phyloP scores from a whole-genome alignment of 805 yeast genomes.

The Hanseniaspora meyeri region DNA sequence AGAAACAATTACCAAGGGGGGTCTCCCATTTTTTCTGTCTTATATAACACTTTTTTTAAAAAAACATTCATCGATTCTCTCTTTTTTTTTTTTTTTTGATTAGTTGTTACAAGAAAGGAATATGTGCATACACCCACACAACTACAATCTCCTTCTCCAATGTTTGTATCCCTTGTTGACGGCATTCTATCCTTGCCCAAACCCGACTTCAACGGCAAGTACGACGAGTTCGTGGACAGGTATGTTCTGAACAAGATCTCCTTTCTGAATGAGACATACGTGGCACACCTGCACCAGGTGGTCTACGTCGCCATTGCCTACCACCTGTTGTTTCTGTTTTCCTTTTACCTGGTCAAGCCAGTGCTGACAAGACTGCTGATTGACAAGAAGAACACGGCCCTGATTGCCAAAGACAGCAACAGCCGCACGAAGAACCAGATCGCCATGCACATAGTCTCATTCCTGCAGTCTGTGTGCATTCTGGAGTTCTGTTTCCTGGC shows the following conservation, averaged over 20 bases:
- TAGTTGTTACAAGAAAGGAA: too few relatives aligned
- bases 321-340: slow-evolving; percentile 23
- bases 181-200: slow-evolving; percentile 4
- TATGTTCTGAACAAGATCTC: neutral
- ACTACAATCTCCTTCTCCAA: neutral
- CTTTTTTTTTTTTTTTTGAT: too few relatives aligned
- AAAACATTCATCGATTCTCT: too few relatives aligned
- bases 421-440: slow-evolving; percentile 20
- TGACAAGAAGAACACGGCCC: slow-evolving; percentile 11
- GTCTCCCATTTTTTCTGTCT: too few relatives aligned
- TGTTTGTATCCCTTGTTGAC: slow-evolving; percentile 7
- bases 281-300: slow-evolving; percentile 23
- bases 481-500: slow-evolving; percentile 31
- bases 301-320: slow-evolving; percentile 24
- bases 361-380: slow-evolving; percentile 13
- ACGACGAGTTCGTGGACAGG: neutral
- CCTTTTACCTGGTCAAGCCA: slow-evolving; percentile 24
- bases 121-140: too few relatives aligned
- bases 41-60: too few relatives aligned
- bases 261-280: slow-evolving; percentile 1
- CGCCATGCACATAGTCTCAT: slow-evolving; percentile 60
- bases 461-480: slow-evolving; percentile 66
- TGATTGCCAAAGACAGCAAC: slow-evolving; percentile 11
- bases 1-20: too few relatives aligned
- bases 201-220: slow-evolving; percentile 1